Evolutionary conservation across 495 filamentous ascomycete species (phyloP), one percentile per base, ranked within the genome.

Genomic region (Cryomyces minteri): DNA sequence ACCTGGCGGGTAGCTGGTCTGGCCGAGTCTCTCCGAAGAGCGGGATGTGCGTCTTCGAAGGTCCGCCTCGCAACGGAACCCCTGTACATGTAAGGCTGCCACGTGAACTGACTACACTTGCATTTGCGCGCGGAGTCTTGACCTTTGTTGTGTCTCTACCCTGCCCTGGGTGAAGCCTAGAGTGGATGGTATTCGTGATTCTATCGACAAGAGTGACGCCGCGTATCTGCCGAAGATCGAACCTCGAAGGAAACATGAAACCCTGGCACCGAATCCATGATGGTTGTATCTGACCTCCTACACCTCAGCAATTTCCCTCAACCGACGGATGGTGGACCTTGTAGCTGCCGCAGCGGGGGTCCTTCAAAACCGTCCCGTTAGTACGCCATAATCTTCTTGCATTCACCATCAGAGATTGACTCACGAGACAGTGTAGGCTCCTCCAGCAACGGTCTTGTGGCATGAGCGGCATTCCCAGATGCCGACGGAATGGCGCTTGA

Each of bases 221-320:
- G 18, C 18, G 18, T 25, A 25, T 25, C 18, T 25, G 18, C 1
- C 18, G 18, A 25, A 25, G 18, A 25, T 25, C 18, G 18, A 25
- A 25, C 18, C 18, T 25, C 18, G 18, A 25, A 25, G 18, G 18
- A 25, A 25, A 25, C 18, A 25, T 25, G 18, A 25, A 25, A 25
- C 18, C 18, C 18, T 25, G 18, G 18, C 18, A 25, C 2, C 18
- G 18, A 25, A 25, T 25, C 18, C 18, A 25, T 25, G 18, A 25
- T 25, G 18, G 18, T 25, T 25, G 18, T 25, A 25, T 25, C 18
- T 25, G 18, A 10, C 34, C 34, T 9, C 34, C 12, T 38, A 98
- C 61, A 92, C 83, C 79, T 96, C 90, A 62, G 84, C 82, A 71
- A 96, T 92, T 69, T 96, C 90, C 62, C 90, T 79, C 70, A 98